Base-by-base conservation (phyloP, 371 early-diverging fungal species). In the Rhizomucor pusillus region DNA sequence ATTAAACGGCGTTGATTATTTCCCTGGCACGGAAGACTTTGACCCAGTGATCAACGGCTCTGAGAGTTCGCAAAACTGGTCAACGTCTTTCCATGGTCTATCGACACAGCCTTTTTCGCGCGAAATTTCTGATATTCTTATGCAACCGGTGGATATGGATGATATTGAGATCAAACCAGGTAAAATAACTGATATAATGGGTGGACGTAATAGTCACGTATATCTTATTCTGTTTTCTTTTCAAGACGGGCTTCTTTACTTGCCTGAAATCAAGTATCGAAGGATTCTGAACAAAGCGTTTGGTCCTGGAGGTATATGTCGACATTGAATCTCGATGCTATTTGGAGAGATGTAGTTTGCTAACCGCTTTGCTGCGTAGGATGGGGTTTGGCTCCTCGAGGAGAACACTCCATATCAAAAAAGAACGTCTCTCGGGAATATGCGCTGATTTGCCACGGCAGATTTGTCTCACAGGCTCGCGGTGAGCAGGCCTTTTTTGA, bases 221-320 rank as follows among this genome's bases (percentile, higher is more conserved):
- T 29, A 29, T 29, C 3, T 29, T 29, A 3, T 5, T 29, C 3
- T 7, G 29, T 7, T 7, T 5, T 7, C 29, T 5, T 29, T 29
- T 29, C 29, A 47, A 88, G 96, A 98, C 66, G 99, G 99, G 9
- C 57, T 94, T 44, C 54, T 95, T 22, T 97, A 97, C 63, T 73
- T 97, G 5, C 97, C 97, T 24, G 97, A 97, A 73, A 98, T 97
- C 65, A 95, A 95, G 63, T 97, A 95, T 73, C 86, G 98, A 23
- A 88, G 95, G 40, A 91, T 95, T 43, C 77, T 98, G 36, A 95
- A 95, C 55, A 82, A 75, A 56, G 94, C 97, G 3, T 97, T 98
- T 73, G 95, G 97, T 11, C 97, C 98, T 13, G 98, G 98, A 60
- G 97, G 55, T 62, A 82, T 73, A 74, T 14, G 84, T 87, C 62